Evolutionary conservation across 2,329 filamentous ascomycete genomes (phyloP).

Genomic region (Venturia nashicola): DNA sequence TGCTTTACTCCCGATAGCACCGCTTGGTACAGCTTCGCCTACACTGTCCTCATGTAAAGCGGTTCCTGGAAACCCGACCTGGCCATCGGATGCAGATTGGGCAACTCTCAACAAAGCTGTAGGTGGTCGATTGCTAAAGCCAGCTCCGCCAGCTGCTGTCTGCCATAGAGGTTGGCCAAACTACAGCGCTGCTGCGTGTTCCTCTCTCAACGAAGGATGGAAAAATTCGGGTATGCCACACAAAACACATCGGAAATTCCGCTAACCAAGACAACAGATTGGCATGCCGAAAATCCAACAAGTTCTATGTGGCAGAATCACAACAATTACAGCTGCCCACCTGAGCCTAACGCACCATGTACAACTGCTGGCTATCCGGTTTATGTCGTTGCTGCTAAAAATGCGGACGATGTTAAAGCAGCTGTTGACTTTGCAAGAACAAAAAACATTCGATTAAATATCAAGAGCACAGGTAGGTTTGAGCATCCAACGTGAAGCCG

Average conservation of each 20-base stretch:
- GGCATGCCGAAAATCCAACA: slow-evolving; percentile 6
- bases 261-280: not conserved
- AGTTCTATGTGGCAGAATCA: slow-evolving; percentile 10
- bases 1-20: not conserved
- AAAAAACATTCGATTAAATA: slow-evolving; percentile 37
- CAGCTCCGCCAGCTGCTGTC: slow-evolving; percentile 4
- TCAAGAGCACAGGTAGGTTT: slow-evolving; percentile 34
- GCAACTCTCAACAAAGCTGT: slow-evolving; percentile 1
- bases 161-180: slow-evolving; percentile 2
- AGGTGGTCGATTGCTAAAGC: slow-evolving; percentile 6
- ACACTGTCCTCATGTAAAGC: not conserved
- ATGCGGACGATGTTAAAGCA: slow-evolving; percentile 33
- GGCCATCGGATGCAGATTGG: slow-evolving; percentile 7
- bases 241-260: not conserved
- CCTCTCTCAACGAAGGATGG: not conserved
- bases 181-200: not conserved
- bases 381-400: slow-evolving; percentile 31
- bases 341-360: not conserved
- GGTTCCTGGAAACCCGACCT: not conserved
- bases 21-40: not conserved
- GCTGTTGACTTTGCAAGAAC: slow-evolving; percentile 35
- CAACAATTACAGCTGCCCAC: slow-evolving; percentile 10
- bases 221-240: not conserved
- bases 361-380: slow-evolving; percentile 19
- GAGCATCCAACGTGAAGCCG: not conserved